Evolutionary conservation across 768 basidiomycete genomes (phyloP).

Genomic region (Auricularia cornea): DNA sequence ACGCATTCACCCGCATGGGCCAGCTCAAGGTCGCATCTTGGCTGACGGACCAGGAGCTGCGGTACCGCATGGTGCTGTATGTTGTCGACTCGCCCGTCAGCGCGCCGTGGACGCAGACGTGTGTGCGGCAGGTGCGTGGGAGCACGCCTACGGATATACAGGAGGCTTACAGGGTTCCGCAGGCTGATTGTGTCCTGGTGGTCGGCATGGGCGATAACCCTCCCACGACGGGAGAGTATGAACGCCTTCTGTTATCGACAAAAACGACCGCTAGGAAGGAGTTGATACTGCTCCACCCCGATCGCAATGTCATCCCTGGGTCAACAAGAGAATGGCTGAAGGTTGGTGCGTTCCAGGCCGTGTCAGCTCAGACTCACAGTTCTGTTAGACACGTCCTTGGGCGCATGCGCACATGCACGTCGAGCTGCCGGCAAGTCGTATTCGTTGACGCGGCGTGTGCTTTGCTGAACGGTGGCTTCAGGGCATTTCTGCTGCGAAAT

Average conservation of each 20-base stretch:
- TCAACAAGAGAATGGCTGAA: constrained; percentile 95
- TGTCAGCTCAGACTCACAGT: constrained; percentile 4
- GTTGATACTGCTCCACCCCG: constrained; percentile 86
- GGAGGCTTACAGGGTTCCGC: constrained; percentile 3
- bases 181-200: constrained; percentile 92
- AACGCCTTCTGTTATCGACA: constrained; percentile 84
- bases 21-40: constrained; percentile 92
- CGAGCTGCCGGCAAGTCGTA: constrained; percentile 60
- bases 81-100: constrained; percentile 93
- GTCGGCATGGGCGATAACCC: constrained; percentile 93
- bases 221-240: constrained; percentile 79
- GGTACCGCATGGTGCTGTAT: constrained; percentile 88
- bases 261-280: constrained; percentile 99
- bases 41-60: constrained; percentile 93
- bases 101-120: constrained; percentile 97
- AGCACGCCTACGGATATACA: too few species aligned
- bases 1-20: constrained; percentile 94
- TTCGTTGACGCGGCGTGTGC: constrained; percentile 4
- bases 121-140: constrained; percentile 74
- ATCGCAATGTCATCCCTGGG: constrained; percentile 79
- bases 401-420: constrained; percentile 94
- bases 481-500: constrained; percentile 64
- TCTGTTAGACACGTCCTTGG: constrained; percentile 83
- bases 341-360: constrained; percentile 31
- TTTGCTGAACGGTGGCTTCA: constrained; percentile 21